Conservation (phyloP, 495 filamentous ascomycete genomes). For the Penicillium soppii region DNA sequence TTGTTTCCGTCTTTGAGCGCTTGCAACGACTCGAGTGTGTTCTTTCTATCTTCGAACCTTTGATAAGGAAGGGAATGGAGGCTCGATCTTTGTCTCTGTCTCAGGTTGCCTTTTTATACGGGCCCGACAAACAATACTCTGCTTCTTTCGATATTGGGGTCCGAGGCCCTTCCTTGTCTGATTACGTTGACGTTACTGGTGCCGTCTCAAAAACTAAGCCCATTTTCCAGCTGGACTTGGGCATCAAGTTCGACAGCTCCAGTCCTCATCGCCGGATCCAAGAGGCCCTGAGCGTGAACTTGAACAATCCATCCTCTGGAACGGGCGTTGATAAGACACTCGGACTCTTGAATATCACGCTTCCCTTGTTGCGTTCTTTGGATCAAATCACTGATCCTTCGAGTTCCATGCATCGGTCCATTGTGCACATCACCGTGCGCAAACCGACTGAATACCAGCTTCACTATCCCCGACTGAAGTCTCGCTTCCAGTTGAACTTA, state of each 20-base stretch:
- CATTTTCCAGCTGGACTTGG: slow-evolving; percentile 31
- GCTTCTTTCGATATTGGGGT: slow-evolving; percentile 34
- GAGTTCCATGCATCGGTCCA: slow-evolving; percentile 20
- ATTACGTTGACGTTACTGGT: slow-evolving; percentile 22
- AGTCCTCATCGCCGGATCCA: slow-evolving; percentile 78
- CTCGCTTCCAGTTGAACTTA: slow-evolving; percentile 38
- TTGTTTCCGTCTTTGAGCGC: slow-evolving; percentile 35
- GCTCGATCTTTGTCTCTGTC: slow-evolving; percentile 36
- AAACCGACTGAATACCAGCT: slow-evolving; percentile 45
- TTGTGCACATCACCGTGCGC: slow-evolving; percentile 40
- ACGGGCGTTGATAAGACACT: slow-evolving; percentile 55
- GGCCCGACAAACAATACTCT: slow-evolving; percentile 24
- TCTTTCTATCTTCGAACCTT: slow-evolving; percentile 39
- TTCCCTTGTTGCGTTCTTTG: slow-evolving; percentile 68
- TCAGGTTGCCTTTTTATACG: slow-evolving; percentile 38
- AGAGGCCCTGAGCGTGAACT: slow-evolving; percentile 57
- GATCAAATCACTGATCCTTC: slow-evolving; percentile 38
- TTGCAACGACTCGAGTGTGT: slow-evolving; percentile 44
- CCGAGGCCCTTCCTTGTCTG: slow-evolving; percentile 13
- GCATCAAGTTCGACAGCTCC: slow-evolving; percentile 51
- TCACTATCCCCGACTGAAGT: slow-evolving; percentile 37
- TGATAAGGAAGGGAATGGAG: slow-evolving; percentile 36
- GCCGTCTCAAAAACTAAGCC: slow-evolving; percentile 23
- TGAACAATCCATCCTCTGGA: slow-evolving; percentile 54
- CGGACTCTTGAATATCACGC: slow-evolving; percentile 55